Percentiles rank a stretch among this genome's conserved stretches.
Conservation (phyloP, 306 rosid species). For the Acacia crassicarpa region DNA sequence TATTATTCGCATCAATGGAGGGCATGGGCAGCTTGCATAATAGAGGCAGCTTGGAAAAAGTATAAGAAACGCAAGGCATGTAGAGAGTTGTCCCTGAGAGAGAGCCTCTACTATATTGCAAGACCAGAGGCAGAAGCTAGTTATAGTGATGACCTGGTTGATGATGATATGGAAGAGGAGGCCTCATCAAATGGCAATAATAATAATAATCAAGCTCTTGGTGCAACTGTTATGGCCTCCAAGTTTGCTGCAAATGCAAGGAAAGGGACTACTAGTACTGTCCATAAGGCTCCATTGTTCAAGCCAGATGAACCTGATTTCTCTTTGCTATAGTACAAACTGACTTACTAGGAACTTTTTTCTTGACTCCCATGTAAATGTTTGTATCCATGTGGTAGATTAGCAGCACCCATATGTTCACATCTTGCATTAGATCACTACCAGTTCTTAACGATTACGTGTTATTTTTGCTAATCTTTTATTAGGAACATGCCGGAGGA, state of each 20-base stretch:
- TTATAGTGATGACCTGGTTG: constrained; percentile 26
- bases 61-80: constrained; percentile 66
- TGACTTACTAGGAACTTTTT: not conserved
- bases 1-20: constrained; percentile 95
- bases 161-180: not conserved
- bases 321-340: constrained; percentile 37
- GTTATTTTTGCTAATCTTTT: too few species aligned
- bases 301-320: constrained; percentile 93
- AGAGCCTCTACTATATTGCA: constrained; percentile 48
- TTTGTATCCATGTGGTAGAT: constrained; percentile 26
- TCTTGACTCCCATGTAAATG: constrained; percentile 28
- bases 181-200: not conserved
- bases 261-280: constrained; percentile 43
- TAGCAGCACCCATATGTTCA: not conserved
- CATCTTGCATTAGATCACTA: not conserved
- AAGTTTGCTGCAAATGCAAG: constrained; percentile 74
- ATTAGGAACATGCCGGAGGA: too few species aligned
- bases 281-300: constrained; percentile 63
- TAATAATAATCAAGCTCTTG: constrained; percentile 30
- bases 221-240: constrained; percentile 71
- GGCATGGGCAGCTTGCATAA: constrained; percentile 93
- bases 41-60: constrained; percentile 84
- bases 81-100: constrained; percentile 54
- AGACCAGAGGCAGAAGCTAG: constrained; percentile 17
- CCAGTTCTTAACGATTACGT: too few species aligned